A percentile compares a stretch with the other conserved stretches of the same genome.
Evolutionary conservation across 805 yeast species (phyloP).

Genomic region (Spathaspora hagerdaliae): DNA sequence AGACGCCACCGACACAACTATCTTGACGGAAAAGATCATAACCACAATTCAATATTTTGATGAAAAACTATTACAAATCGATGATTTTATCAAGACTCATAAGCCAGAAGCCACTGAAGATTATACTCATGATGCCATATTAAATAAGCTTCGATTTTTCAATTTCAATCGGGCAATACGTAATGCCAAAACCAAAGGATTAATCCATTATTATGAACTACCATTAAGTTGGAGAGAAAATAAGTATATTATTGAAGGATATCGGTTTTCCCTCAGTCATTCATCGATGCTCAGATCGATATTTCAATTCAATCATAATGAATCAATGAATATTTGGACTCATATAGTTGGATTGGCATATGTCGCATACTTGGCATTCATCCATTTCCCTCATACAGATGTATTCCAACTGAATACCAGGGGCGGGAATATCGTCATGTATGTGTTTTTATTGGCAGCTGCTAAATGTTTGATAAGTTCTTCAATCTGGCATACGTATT

Average conservation of each 20-base stretch:
- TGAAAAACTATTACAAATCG: conserved; percentile 35
- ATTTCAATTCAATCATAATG: conserved; percentile 68
- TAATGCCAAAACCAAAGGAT: conserved; percentile 32
- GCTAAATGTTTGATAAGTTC: conserved; percentile 76
- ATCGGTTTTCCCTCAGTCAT: conserved; percentile 72
- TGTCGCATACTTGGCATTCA: conserved; percentile 51
- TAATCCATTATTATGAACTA: conserved; percentile 77
- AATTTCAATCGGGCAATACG: conserved; percentile 38
- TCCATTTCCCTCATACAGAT: conserved; percentile 60
- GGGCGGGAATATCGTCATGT: conserved; percentile 47
- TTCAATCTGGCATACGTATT: conserved; percentile 87
- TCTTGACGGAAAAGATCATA: conserved; percentile 34
- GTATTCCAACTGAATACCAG: conserved; percentile 44
- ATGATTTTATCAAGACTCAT: conserved; percentile 30
- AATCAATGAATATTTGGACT: conserved; percentile 90
- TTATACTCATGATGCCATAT: conserved; percentile 20
- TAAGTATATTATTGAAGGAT: conserved; percentile 77
- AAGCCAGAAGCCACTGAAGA: conserved; percentile 26
- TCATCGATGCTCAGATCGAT: conserved; percentile 56
- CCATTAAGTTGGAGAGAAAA: conserved; percentile 95
- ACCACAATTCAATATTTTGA: conserved; percentile 41
- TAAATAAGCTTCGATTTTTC: conserved; percentile 31
- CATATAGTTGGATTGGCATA: conserved; percentile 69
- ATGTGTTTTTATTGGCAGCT: conserved; percentile 66
- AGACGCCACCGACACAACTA: conserved; percentile 12